Evolutionary conservation across 345 rosid species (phyloP), one percentile per base, ranked within the genome.

Genomic region (Ceriops decandra): DNA sequence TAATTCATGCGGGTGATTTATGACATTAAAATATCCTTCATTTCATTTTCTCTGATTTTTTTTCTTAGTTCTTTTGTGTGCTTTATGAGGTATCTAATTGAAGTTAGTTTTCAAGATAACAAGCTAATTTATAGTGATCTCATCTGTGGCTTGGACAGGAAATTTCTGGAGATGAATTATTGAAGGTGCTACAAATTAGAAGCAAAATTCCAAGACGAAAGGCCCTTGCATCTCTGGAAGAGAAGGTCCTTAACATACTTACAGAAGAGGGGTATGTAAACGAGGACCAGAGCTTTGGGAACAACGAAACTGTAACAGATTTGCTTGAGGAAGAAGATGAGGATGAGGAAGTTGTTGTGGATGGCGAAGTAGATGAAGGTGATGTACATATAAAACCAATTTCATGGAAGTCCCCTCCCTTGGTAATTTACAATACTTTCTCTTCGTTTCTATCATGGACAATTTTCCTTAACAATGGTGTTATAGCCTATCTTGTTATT

Each of bases 291-390:
- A 73, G 72, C 52, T 74, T 76, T 56, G 87, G 88, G 72, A 65
- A 87, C 60, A 64, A 76, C 51, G 99, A 90, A 81, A 75, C 86
- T 65, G 73, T 79, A 64, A 85, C 83, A 33, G 98, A 88, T n/a
- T 56, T 87, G 66, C 73, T 88, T 69, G 93, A 91, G 79, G 92
- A 86, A 68, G 99, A 95, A 80, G 97, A 95, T 16, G 99, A 95
- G 76, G 99, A 95, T 76, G 99, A 95, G 76, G 98, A 91, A 84
- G 87, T 88, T 75, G 90, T 95, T 49, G 90, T 90, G 62, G 99
- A 95, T 74, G 99, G 99, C 72, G 99, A 95, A 81, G 93, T 91
- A 70, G 95, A 95, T 82, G 97, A 95, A 84, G 99, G 99, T 35
- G 99, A 95, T 79, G 84, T 95, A 77, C 99, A 88, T 74, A 95